phyloP scores from a whole-genome alignment of 1,284 basidiomycete species.

The Ceratobasidium sp. region DNA sequence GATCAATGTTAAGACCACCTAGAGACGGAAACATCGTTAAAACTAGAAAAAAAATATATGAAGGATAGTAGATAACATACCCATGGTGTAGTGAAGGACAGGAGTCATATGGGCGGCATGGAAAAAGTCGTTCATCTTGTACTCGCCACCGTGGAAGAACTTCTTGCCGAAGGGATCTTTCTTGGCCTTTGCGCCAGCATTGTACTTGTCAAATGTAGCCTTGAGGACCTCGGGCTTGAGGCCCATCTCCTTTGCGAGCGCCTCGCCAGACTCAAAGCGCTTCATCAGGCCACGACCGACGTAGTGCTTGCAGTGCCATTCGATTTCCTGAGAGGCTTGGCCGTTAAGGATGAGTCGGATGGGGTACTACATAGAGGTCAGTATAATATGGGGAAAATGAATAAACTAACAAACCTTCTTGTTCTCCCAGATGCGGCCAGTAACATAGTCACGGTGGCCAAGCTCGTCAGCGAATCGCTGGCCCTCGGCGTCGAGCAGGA shows the following conservation, averaged over 20 bases:
- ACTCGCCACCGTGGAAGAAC: slow-evolving; percentile 89
- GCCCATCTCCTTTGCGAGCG: slow-evolving; percentile 94
- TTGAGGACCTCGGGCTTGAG: slow-evolving; percentile 77
- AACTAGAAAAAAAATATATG: no score
- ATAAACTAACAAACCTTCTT: slow-evolving; percentile 66
- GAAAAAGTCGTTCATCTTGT: slow-evolving; percentile 87
- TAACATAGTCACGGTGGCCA: slow-evolving; percentile 95
- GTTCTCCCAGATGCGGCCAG: slow-evolving; percentile 94
- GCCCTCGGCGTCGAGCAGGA: slow-evolving; percentile 91
- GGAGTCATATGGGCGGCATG: slow-evolving; percentile 95
- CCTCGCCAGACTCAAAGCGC: slow-evolving; percentile 85
- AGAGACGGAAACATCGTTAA: not conserved
- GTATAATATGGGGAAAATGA: not conserved
- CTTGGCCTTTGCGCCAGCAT: slow-evolving; percentile 78
- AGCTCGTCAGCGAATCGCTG: slow-evolving; percentile 96
- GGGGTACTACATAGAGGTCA: slow-evolving; percentile 65
- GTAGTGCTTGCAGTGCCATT: slow-evolving; percentile 99
- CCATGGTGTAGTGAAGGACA: slow-evolving; percentile 97
- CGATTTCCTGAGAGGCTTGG: slow-evolving; percentile 89
- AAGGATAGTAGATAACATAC: no score
- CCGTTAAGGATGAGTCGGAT: slow-evolving; percentile 94
- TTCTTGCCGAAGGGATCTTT: slow-evolving; percentile 97
- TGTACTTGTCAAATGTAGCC: slow-evolving; percentile 91
- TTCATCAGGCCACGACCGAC: slow-evolving; percentile 97
- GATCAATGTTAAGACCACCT: slow-evolving; percentile 91